Conservation (phyloP, 2,329 filamentous ascomycete genomes). For the Exophiala xenobiotica region DNA sequence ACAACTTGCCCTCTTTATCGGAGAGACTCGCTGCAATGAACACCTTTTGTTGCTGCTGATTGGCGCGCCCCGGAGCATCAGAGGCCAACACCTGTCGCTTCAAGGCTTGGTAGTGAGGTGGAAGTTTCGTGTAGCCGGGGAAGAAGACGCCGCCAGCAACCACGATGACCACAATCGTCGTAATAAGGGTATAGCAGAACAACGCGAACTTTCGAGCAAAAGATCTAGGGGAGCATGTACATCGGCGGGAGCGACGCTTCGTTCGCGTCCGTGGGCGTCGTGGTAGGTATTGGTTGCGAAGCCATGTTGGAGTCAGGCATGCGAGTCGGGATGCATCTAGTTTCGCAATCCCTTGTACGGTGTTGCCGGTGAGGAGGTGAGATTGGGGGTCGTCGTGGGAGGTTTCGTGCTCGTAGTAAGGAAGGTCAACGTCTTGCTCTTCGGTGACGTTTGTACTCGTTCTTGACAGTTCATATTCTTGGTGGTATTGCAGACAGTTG, state of each 20-base stretch:
- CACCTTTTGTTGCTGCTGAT: slow-evolving; percentile 62
- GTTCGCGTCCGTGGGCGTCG: slow-evolving; percentile 11
- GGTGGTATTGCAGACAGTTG: slow-evolving; percentile 9
- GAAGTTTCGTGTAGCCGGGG: slow-evolving; percentile 57
- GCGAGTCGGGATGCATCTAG: slow-evolving; percentile 7
- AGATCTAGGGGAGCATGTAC: slow-evolving; percentile 15
- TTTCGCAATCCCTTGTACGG: slow-evolving; percentile 7
- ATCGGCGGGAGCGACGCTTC: slow-evolving; percentile 11
- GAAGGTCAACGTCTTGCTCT: slow-evolving; percentile 9
- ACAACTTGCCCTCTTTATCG: slow-evolving; percentile 60
- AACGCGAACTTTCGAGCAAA: slow-evolving; percentile 25
- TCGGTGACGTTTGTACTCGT: slow-evolving; percentile 19
- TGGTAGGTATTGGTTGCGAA: slow-evolving; percentile 15
- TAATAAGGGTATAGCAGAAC: slow-evolving; percentile 21
- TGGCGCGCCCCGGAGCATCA: slow-evolving; percentile 45
- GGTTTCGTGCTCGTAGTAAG: slow-evolving; percentile 8
- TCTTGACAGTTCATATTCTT: slow-evolving; percentile 22
- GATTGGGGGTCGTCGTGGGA: slow-evolving; percentile 17
- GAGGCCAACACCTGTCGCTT: slow-evolving; percentile 35
- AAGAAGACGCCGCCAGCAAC: slow-evolving; percentile 50
- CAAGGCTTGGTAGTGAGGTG: slow-evolving; percentile 51
- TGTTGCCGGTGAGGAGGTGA: slow-evolving; percentile 15
- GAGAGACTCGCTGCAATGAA: slow-evolving; percentile 73
- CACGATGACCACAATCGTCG: slow-evolving; percentile 36
- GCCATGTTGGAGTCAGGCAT: slow-evolving; percentile 20